Percentiles rank a stretch among this genome's conserved stretches.
phyloP scores from a whole-genome alignment of 192 early-diverging fungal genomes.

The Coemansia sp. region DNA sequence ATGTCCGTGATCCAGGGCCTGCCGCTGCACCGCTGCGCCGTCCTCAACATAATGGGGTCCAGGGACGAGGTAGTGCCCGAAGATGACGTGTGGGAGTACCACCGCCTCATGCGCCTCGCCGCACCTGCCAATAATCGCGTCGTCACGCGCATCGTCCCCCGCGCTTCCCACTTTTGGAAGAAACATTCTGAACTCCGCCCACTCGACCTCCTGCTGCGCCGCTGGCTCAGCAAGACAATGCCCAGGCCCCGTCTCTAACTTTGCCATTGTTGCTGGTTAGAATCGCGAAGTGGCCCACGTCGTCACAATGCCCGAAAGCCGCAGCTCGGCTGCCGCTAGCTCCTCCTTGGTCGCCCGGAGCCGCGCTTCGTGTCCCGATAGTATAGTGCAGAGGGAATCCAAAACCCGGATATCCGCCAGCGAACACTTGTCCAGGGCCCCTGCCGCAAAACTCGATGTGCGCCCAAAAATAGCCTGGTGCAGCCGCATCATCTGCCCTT shows the following conservation, averaged over 20 bases:
- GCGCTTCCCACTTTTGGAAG: slow-evolving; percentile 36
- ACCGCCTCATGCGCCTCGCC: slow-evolving; percentile 27
- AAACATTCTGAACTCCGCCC: background rate
- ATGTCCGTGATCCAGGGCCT: slow-evolving; percentile 47
- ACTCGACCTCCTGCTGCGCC: background rate
- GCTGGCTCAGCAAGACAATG: background rate
- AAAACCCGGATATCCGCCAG: slow-evolving; percentile 5
- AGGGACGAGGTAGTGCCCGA: slow-evolving; percentile 47
- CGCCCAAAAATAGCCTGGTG: background rate
- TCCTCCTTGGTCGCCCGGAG: slow-evolving; percentile 11
- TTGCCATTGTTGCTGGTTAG: background rate
- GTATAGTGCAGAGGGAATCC: slow-evolving; percentile 1
- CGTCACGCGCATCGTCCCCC: slow-evolving; percentile 17
- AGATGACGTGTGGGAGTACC: slow-evolving; percentile 43
- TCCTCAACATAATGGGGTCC: slow-evolving; percentile 50
- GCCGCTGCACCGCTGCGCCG: slow-evolving; percentile 27
- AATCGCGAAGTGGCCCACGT: slow-evolving; percentile 19
- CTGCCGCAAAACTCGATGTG: background rate
- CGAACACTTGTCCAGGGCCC: background rate
- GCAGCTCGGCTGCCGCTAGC: slow-evolving; percentile 18
- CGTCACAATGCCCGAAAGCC: slow-evolving; percentile 6
- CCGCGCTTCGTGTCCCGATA: slow-evolving; percentile 9
- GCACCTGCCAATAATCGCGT: slow-evolving; percentile 1
- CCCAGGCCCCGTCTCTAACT: background rate
- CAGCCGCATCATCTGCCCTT: slow-evolving; percentile 9